Base-by-base conservation (phyloP, 805 yeast species). In the Starmerella davenportii region DNA sequence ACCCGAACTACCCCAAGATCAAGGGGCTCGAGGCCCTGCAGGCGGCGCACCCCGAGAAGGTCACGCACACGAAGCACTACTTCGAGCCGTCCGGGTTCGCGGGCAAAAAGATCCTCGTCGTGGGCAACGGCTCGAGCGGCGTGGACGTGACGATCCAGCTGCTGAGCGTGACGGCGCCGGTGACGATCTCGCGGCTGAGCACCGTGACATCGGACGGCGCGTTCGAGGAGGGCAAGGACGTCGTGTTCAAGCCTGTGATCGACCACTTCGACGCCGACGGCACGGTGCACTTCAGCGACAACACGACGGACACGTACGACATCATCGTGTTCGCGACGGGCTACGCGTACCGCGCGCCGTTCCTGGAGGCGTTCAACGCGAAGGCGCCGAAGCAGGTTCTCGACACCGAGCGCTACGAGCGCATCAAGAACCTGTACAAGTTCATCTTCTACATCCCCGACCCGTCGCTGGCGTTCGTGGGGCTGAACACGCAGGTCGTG, bases 41-140 rank as follows among this genome's bases (percentile, higher is more conserved):
- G 21, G 21, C 16, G 5, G 20, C 3, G 14, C 19, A 33, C 20
- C 48, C 48, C 4, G 43, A 24, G 14, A 35, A 28, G 15, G 55
- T 77, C 1, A 45, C 60, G 2, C 87, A 78, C 54, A 66, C 84
- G 5, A 72, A 72, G 43, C 56, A 64, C 28, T 78, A 64, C 50
- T 64, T 74, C 40, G 54, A 54, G 16, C 65, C 73, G 0, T 61
- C 60, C 1, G 62, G 60, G 13, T 76, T 62, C 42, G 43, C 37
- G n/a, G 61, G 53, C 39, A 61, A 63, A 35, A 63, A 57, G 24
- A 71, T 75, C 14, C 54, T 80, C 33, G 66, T 79, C 5, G 70
- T 80, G n/a, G 93, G 93, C 0, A 76, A 74, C 48, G 72, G 76
- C 9, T 77, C 90, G 2, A 73, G 82, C 23, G 93, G 87, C 21